A percentile compares a stretch with the other conserved stretches of the same genome.
phyloP scores from a whole-genome alignment of 306 rosid genomes.

The Gillenia trifoliata region DNA sequence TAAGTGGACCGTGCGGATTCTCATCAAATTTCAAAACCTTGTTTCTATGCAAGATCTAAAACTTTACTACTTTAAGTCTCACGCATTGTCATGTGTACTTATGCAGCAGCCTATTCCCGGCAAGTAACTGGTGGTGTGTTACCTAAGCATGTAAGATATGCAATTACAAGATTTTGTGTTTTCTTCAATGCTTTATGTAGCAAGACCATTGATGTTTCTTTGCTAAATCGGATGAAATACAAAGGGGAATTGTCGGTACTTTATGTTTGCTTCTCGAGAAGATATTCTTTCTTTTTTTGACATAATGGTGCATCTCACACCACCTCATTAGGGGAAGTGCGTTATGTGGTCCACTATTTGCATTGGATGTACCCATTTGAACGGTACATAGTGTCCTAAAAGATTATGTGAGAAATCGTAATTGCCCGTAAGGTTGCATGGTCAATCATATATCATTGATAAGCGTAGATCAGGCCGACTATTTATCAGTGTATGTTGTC shows the following conservation, averaged over 20 bases:
- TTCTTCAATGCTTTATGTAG: background rate
- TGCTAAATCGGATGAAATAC: background rate
- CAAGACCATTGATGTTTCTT: background rate
- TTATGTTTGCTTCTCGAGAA: background rate
- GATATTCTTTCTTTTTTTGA: background rate
- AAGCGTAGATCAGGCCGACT: background rate
- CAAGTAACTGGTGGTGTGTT: background rate
- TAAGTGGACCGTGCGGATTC: background rate
- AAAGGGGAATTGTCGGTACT: background rate
- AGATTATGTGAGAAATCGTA: background rate
- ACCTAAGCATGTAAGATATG: slow-evolving; percentile 1
- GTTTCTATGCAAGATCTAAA: background rate
- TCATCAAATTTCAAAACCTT: background rate
- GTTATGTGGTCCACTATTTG: background rate
- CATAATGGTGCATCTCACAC: background rate
- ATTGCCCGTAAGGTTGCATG: background rate
- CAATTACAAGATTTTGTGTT: background rate
- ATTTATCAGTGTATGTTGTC: background rate
- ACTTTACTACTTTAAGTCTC: background rate
- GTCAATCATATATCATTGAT: background rate
- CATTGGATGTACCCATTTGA: background rate
- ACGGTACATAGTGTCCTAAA: background rate
- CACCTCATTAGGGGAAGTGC: background rate
- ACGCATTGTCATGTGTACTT: background rate
- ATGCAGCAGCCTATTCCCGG: background rate